Evolutionary conservation across 371 early-diverging fungal genomes (phyloP).

Genomic region (Coemansia sp.): DNA sequence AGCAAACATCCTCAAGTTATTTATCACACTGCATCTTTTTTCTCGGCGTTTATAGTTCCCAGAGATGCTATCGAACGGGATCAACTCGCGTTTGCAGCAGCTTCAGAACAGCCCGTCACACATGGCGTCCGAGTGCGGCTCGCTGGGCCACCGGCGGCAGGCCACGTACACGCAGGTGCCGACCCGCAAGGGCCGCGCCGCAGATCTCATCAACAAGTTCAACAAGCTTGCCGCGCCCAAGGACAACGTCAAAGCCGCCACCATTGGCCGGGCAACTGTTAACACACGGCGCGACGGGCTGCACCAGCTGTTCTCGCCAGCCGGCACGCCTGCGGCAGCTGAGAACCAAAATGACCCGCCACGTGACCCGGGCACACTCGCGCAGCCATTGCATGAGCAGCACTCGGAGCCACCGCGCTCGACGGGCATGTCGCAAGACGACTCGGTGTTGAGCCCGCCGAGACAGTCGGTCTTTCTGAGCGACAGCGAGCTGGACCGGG

Average conservation of each 20-base stretch:
- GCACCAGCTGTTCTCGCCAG: constrained; percentile 6
- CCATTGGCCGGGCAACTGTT: constrained; percentile 10
- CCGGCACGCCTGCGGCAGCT: background rate
- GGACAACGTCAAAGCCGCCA: constrained; percentile 3
- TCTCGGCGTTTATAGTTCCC: background rate
- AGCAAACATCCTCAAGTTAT: background rate
- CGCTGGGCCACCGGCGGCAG: constrained; percentile 6
- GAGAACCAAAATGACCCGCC: background rate
- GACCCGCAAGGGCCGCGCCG: constrained; percentile 33
- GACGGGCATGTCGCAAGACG: background rate
- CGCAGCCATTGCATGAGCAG: constrained; percentile 9
- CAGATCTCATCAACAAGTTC: constrained; percentile 43
- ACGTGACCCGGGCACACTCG: background rate
- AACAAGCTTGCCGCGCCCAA: constrained; percentile 28
- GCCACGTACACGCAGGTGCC: constrained; percentile 6
- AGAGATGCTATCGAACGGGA: constrained; percentile 1
- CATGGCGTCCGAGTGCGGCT: background rate
- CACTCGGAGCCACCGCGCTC: background rate
- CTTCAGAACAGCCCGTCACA: constrained; percentile 1
- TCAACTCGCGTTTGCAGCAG: constrained; percentile 7
- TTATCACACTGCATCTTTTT: background rate
- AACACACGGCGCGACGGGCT: background rate
- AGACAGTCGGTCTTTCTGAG: constrained; percentile 36
- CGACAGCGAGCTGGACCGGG: constrained; percentile 42
- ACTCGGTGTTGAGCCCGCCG: background rate